Conservation (phyloP, 2,329 filamentous ascomycete genomes). For the Cladosporium sp. region DNA sequence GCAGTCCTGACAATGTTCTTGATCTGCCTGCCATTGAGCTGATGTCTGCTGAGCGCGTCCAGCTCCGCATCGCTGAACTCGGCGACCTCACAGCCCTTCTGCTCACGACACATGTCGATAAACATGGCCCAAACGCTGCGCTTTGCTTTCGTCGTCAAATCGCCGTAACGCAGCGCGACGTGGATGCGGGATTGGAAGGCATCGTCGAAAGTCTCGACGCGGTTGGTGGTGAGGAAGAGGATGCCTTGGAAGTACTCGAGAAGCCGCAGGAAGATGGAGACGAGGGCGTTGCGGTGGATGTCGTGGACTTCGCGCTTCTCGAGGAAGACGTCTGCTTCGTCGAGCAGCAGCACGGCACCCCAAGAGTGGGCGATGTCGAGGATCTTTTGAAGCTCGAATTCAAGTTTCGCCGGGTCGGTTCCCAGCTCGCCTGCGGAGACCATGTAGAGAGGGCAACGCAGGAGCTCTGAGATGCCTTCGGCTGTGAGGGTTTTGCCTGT, state of each 20-base stretch:
- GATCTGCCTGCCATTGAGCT: constrained; percentile 70
- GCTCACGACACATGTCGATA: constrained; percentile 64
- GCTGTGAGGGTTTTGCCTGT: constrained; percentile 87
- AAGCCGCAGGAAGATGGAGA: constrained; percentile 80
- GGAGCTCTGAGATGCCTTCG: constrained; percentile 77
- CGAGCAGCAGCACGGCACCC: constrained; percentile 79
- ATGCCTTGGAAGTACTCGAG: constrained; percentile 93
- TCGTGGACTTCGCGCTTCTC: constrained; percentile 80
- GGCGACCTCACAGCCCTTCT: constrained; percentile 58
- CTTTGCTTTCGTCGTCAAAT: constrained; percentile 67
- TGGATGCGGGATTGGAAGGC: constrained; percentile 87
- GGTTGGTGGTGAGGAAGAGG: constrained; percentile 82
- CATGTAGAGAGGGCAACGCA: constrained; percentile 78
- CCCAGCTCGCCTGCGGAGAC: constrained; percentile 78
- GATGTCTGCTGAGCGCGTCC: constrained; percentile 61
- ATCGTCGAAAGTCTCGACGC: constrained; percentile 83
- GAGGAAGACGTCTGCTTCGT: constrained; percentile 81
- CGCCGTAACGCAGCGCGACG: constrained; percentile 75
- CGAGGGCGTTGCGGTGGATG: constrained; percentile 78
- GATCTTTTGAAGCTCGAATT: constrained; percentile 75
- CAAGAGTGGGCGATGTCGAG: constrained; percentile 81
- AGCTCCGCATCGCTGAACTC: constrained; percentile 65
- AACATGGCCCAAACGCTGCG: constrained; percentile 81
- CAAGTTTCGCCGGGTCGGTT: constrained; percentile 68
- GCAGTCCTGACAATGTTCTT: constrained; percentile 84